Conservation (phyloP, 768 basidiomycete species). For the Lyophyllum semitale region DNA sequence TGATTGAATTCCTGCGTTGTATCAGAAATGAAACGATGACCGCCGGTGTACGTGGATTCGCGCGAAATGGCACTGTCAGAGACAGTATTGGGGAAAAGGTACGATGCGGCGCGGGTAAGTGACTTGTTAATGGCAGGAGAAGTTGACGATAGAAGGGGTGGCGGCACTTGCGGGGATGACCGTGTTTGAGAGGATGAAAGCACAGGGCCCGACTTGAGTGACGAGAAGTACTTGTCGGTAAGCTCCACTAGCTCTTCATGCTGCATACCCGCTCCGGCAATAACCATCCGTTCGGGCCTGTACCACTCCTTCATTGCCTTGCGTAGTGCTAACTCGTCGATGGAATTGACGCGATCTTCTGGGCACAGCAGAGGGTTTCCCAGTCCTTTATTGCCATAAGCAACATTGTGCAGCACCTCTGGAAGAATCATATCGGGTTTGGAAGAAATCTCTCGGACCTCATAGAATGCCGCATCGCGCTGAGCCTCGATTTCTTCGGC, state of each 20-base stretch:
- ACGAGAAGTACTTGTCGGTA: slow-evolving; percentile 81
- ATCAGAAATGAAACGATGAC: slow-evolving; percentile 70
- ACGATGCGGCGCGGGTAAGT: slow-evolving; percentile 77
- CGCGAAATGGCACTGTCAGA: slow-evolving; percentile 30
- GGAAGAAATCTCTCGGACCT: slow-evolving; percentile 80
- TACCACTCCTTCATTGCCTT: slow-evolving; percentile 81
- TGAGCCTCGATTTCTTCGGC: slow-evolving; percentile 82
- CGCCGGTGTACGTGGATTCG: slow-evolving; percentile 78
- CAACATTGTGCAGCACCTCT: slow-evolving; percentile 85
- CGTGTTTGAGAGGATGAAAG: slow-evolving; percentile 28
- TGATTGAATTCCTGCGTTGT: slow-evolving; percentile 80
- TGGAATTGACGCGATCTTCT: slow-evolving; percentile 71
- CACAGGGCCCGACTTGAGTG: slow-evolving; percentile 44
- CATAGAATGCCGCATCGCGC: slow-evolving; percentile 86
- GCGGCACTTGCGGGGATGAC: slow-evolving; percentile 38
- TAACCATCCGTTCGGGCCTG: slow-evolving; percentile 90
- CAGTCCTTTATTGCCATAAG: slow-evolving; percentile 73
- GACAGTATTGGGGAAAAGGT: slow-evolving; percentile 55
- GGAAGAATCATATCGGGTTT: slow-evolving; percentile 96
- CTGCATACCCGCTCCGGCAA: slow-evolving; percentile 91
- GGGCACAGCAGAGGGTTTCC: slow-evolving; percentile 94
- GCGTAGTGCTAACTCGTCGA: slow-evolving; percentile 64
- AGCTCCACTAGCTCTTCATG: slow-evolving; percentile 90
- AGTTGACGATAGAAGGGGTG: slow-evolving; percentile 60
- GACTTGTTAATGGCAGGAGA: slow-evolving; percentile 62